Base-by-base conservation (phyloP, 2,329 filamentous ascomycete genomes). In the Sphaceloma murrayae region DNA sequence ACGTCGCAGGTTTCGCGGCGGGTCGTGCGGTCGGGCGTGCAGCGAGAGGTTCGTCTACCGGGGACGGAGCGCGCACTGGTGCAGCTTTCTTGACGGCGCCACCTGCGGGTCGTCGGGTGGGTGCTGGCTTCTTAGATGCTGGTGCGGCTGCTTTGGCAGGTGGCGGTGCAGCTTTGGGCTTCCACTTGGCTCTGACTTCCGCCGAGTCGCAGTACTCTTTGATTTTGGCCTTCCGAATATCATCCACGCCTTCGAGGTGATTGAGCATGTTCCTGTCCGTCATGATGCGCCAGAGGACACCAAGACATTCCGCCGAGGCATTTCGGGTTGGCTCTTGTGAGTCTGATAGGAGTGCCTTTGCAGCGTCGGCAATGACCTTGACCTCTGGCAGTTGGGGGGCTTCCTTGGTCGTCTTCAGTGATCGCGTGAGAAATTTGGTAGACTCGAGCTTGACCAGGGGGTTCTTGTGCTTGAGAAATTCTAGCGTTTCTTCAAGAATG, bases 251-350 rank as follows among this genome's bases (percentile, higher is more conserved):
- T 51, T 95, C 89, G 11, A 98, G 67, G 60, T 94, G 84, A 6
- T 85, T 82, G 32, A 83, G 86, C 91, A 98, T 98, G 43, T 85
- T 85, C 46, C 91, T 78, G 63, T 98, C 93, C 31, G 91, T 89
- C 67, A 96, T 85, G 45, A 98, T 96, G 67, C 96, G 98, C 91
- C 95, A 96, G 39, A 98, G 64, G 0, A 88, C 94, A 51, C 93
- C 91, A 2, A 98, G 69, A 24, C 91, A 80, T 62, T 98, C 91
- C 10, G 88, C 88, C 61, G 88, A 91, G 21, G 86, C 87, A 38
- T 89, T 82, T 64, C 91, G 78, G 48, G 94, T 77, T 2, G 75
- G 80, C 54, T 93, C 88, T 53, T 80, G 88, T 0, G 85, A 89
- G 60, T 98, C 91, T 0, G 88, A 81, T 11, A 98, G 71, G 5